Conservation (phyloP, 306 rosid genomes). For the Acacia melanoxylon region DNA sequence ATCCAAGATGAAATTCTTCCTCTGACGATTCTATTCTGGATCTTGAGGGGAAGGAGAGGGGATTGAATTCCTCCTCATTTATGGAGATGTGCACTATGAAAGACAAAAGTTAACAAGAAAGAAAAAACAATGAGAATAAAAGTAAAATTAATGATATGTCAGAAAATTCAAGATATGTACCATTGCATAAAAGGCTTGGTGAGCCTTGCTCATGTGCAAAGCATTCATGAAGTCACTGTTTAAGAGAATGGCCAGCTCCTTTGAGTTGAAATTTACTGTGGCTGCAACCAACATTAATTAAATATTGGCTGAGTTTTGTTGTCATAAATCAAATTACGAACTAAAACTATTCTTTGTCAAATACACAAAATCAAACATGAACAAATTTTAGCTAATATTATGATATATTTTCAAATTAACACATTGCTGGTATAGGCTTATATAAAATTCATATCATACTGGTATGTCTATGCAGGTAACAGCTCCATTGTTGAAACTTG, state of each 20-base stretch:
- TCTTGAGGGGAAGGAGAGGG: not conserved
- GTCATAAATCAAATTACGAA: not conserved
- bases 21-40: not conserved
- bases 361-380: not conserved
- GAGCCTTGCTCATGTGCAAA: not conserved
- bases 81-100: not conserved
- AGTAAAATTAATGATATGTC: not conserved
- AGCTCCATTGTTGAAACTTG: constrained; percentile 75
- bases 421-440: not conserved
- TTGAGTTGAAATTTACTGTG: not conserved
- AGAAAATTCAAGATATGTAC: not conserved
- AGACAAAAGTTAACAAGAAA: not conserved
- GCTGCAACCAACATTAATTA: not conserved
- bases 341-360: constrained; percentile 13
- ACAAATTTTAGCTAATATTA: not conserved
- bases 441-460: not conserved
- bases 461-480: constrained; percentile 61
- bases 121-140: not conserved
- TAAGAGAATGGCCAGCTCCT: not conserved
- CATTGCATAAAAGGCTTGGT: not conserved
- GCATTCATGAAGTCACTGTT: not conserved
- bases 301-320: not conserved
- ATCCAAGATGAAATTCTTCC: not conserved
- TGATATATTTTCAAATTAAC: not conserved
- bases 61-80: not conserved